Base-by-base conservation (phyloP, 768 basidiomycete species). In the Suillus decipiens region DNA sequence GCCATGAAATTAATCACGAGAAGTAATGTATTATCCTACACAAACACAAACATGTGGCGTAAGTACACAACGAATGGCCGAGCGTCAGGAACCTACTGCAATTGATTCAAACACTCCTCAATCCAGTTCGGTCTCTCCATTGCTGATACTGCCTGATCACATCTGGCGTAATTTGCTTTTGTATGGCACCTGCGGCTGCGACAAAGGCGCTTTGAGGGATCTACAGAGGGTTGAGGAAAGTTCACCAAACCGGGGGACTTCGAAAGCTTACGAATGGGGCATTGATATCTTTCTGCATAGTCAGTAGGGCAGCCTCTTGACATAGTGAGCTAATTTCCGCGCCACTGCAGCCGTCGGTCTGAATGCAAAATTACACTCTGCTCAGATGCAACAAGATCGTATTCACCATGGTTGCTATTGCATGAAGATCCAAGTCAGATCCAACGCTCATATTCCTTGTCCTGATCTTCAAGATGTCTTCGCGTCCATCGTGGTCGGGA, bases 261-360 rank as follows among this genome's bases (percentile, higher is more conserved):
- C 37, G 37, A 43, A 45, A 51, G 53, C 92, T 70, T 67, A 96
- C 96, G 69, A 80, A 82, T 51, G 86, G 82, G 3, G 93, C 87
- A 63, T 92, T 75, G 41, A 98, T 88, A 73, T 98, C 84, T 60
- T 85, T 82, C 67, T 92, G 88, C 97, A 99, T 99, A 0, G 95
- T 92, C 60, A 89, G 73, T 65, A 99, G 75, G 0, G 96, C 97
- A 4, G 97, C 97, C 75, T 99, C 96, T 76, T 99, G 97, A 72
- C 96, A 99, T 50, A 99, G 82, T 10, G 90, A 88, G 7, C 86
- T 83, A 39, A 99, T 87, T 75, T 99, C 97, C 6, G 97, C 97
- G 5, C 97, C 97, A 22, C 96, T 99, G 73, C 95, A 99, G 1
- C 96, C 97, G 11, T 91, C 88, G 1, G 95, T 92, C 97, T 99